These are phyloP conservation scores for Silene latifolia DNA, from an alignment of 148 eudicot genomes.

Conservation along the genomic window DNA sequence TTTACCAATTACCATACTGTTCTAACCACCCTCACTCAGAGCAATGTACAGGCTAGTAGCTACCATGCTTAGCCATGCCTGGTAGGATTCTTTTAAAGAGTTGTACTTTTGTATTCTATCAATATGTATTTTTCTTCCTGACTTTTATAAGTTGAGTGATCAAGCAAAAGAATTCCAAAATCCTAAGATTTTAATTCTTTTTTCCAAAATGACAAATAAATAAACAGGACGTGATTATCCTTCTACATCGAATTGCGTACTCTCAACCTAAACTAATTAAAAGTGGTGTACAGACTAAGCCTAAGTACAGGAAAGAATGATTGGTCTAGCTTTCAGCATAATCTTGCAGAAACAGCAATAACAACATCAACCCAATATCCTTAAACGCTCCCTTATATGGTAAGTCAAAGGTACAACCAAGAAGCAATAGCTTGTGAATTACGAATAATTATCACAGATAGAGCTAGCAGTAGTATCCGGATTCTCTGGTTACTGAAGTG, in stretches of 20 bases:
- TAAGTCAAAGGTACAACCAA: background rate
- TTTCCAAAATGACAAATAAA: background rate
- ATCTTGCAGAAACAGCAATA: background rate
- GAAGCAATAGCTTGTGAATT: background rate
- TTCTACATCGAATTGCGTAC: background rate
- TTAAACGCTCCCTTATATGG: background rate
- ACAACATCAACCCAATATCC: background rate
- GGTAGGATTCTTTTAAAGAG: background rate
- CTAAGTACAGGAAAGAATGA: background rate
- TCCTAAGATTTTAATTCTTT: background rate
- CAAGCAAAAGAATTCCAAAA: background rate
- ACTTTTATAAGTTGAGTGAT: background rate
- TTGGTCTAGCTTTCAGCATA: background rate
- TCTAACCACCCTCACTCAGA: background rate
- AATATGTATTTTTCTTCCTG: background rate
- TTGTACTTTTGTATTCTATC: background rate
- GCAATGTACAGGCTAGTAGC: background rate
- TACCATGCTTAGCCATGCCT: background rate
- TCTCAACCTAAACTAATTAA: background rate
- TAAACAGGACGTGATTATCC: too few relatives aligned
- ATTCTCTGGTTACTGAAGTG: background rate
- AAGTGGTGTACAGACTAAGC: background rate
- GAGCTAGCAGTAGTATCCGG: background rate
- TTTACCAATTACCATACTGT: background rate
- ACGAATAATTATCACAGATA: background rate